Evolutionary conservation across 208 protist species (phyloP), one percentile per base, ranked within the genome.

Genomic region (Acanthamoeba castellanii): DNA sequence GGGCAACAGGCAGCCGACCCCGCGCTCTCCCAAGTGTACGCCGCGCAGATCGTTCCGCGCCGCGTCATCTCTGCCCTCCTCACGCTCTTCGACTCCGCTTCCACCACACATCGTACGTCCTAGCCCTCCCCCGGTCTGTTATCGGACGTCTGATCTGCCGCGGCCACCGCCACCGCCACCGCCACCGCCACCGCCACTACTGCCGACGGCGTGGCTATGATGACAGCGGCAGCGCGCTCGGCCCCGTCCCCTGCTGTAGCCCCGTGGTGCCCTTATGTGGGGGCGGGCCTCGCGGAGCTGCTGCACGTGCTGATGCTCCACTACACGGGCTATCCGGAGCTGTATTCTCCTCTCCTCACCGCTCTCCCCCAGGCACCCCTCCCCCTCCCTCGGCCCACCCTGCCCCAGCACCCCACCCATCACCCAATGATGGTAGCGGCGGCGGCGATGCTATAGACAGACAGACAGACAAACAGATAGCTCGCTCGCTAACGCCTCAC

Each of bases 271-370:
- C 34, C 68, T 4, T 8, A 59, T 4, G 55, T 88, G 30, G 14
- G 2, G 4, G 20, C n/a, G 27, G 81, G 81, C 22, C 81, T 88
- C 11, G 37, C 81, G 13, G 50, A 55, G 37, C 30, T 92, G 8
- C 30, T 92, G 8, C 61, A 92, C 64, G 87, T 92, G 55, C 30
- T 92, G 87, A 92, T 74, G 87, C 25, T 92, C 4, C 59, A 74
- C 37, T 30, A 74, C 87, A 92, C 57, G 20, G 87, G 87, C 6
- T 92, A 76, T 30, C 87, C 87, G 5, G 87, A 92, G 59, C 87
- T 92, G 20, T 92, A 92, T 32, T 34, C 55, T 3, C 87, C 87
- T 6, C 87, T 92, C 11, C 30, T 74, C 34, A n/a, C 87, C 13
- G 59, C 37, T 11, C 61, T 66, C 27, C 78, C 18, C 27, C 37